phyloP scores from a whole-genome alignment of 106 monocot genomes.

The Agapanthus africanus region DNA sequence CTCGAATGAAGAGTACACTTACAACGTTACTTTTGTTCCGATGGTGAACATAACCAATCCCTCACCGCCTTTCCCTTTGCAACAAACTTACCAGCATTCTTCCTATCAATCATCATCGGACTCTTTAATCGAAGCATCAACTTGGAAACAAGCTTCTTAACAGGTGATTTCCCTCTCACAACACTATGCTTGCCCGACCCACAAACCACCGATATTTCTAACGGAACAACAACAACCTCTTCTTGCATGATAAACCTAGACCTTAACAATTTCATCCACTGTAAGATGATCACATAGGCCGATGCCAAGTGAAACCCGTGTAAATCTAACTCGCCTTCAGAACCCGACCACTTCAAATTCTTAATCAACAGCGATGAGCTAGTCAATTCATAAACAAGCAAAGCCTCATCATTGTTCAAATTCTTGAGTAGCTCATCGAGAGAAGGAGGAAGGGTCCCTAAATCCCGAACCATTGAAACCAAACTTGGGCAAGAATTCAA shows the following conservation, averaged over 20 bases:
- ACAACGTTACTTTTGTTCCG: no score
- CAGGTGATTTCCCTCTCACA: constrained; percentile 43
- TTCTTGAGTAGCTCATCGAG: constrained; percentile 20
- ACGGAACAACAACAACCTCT: constrained; percentile 8
- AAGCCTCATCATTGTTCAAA: constrained; percentile 32
- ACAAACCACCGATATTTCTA: constrained; percentile 58
- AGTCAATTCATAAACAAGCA: constrained; percentile 30
- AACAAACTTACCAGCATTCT: constrained; percentile 65
- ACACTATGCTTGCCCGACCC: constrained; percentile 67
- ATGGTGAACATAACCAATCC: constrained; percentile 67
- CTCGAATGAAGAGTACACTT: no score
- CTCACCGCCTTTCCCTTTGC: constrained; percentile 45
- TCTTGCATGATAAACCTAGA: constrained; percentile 8
- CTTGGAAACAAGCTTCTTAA: constrained; percentile 53
- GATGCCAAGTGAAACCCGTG: constrained; percentile 68
- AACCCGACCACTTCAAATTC: constrained; percentile 31
- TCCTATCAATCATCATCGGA: constrained; percentile 63
- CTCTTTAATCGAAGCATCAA: constrained; percentile 40
- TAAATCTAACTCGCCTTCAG: constrained; percentile 66
- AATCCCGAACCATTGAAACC: constrained; percentile 22
- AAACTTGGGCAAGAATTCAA: constrained; percentile 53
- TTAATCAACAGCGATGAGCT: constrained; percentile 25
- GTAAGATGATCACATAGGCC: constrained; percentile 52
- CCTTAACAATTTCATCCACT: constrained; percentile 57
- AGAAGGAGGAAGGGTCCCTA: constrained; percentile 28